Conservation (phyloP, 2,329 filamentous ascomycete genomes). For the Pyrenochaeta sp. region DNA sequence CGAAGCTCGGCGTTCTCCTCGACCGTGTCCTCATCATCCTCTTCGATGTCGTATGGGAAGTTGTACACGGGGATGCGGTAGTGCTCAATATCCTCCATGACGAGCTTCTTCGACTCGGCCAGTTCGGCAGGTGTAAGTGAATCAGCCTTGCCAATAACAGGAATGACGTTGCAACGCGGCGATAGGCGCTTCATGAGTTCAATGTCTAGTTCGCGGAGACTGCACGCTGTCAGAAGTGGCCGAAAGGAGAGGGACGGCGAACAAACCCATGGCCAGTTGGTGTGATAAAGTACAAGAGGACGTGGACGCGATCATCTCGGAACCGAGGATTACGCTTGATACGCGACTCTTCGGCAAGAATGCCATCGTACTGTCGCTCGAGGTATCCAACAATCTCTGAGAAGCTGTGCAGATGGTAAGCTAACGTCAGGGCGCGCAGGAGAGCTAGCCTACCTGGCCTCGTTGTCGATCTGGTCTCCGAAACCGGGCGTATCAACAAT, state of each 20-base stretch:
- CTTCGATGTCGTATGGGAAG: slow-evolving; percentile 99
- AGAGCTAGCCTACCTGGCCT: slow-evolving; percentile 76
- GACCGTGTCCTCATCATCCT: slow-evolving; percentile 98
- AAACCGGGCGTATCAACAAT: slow-evolving; percentile 99
- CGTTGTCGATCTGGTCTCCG: slow-evolving; percentile 98
- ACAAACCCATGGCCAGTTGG: slow-evolving; percentile 92
- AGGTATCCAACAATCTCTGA: slow-evolving; percentile 98
- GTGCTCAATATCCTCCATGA: slow-evolving; percentile 99
- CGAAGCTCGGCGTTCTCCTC: slow-evolving; percentile 98
- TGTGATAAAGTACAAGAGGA: slow-evolving; percentile 98
- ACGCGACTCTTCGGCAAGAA: slow-evolving; percentile 97
- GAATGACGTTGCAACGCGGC: slow-evolving; percentile 97
- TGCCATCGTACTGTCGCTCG: slow-evolving; percentile 99
- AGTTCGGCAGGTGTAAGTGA: slow-evolving; percentile 95
- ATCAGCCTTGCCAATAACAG: slow-evolving; percentile 97
- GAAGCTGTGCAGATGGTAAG: slow-evolving; percentile 69
- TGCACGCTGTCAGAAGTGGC: slow-evolving; percentile 48
- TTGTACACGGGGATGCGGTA: slow-evolving; percentile 99
- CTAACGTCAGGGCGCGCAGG: not conserved
- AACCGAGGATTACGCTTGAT: slow-evolving; percentile 99
- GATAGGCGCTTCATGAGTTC: slow-evolving; percentile 99
- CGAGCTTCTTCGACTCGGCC: slow-evolving; percentile 98
- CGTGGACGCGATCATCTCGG: slow-evolving; percentile 98
- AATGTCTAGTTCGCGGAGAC: slow-evolving; percentile 97
- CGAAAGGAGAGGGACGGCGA: not conserved